Conservation (phyloP, 1,284 basidiomycete genomes). For the Moesziomyces sp. region DNA sequence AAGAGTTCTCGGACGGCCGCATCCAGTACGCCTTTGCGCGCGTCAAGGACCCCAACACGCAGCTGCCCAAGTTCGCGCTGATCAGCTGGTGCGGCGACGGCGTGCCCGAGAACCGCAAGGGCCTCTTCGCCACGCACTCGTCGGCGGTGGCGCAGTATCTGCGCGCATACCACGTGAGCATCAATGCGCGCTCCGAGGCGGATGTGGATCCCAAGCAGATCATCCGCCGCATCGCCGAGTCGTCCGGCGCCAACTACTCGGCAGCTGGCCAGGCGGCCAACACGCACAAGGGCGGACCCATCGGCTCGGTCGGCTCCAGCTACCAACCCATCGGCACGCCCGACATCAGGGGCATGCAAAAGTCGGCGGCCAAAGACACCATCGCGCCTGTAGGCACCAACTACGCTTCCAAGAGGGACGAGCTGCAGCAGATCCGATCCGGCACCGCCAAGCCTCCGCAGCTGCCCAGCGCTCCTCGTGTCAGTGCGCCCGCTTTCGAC, state of each 20-base stretch:
- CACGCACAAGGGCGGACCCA: slow-evolving; percentile 59
- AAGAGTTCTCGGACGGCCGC: slow-evolving; percentile 93
- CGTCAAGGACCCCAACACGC: slow-evolving; percentile 87
- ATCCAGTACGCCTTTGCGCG: slow-evolving; percentile 94
- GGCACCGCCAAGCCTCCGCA: slow-evolving; percentile 31
- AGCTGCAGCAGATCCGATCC: slow-evolving; percentile 59
- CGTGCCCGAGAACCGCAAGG: slow-evolving; percentile 90
- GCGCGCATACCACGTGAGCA: slow-evolving; percentile 83
- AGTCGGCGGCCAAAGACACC: slow-evolving; percentile 52
- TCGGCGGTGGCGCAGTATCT: slow-evolving; percentile 84
- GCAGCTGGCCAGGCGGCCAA: slow-evolving; percentile 64
- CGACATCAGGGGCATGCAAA: slow-evolving; percentile 63
- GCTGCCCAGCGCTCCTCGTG: slow-evolving; percentile 29
- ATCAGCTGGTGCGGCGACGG: slow-evolving; percentile 85
- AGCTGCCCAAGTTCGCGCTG: slow-evolving; percentile 91
- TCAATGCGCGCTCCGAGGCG: slow-evolving; percentile 90
- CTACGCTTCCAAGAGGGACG: slow-evolving; percentile 60
- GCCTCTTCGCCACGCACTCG: slow-evolving; percentile 88
- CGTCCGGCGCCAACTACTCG: slow-evolving; percentile 91
- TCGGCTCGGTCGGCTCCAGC: slow-evolving; percentile 56
- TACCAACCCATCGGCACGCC: slow-evolving; percentile 66
- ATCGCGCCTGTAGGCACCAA: slow-evolving; percentile 61
- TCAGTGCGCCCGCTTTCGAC: slow-evolving; percentile 36
- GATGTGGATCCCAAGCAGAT: slow-evolving; percentile 65
- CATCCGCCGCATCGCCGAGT: slow-evolving; percentile 86